Evolutionary conservation across 441 rosid species (phyloP).

Genomic region (Mallotus repandus): DNA sequence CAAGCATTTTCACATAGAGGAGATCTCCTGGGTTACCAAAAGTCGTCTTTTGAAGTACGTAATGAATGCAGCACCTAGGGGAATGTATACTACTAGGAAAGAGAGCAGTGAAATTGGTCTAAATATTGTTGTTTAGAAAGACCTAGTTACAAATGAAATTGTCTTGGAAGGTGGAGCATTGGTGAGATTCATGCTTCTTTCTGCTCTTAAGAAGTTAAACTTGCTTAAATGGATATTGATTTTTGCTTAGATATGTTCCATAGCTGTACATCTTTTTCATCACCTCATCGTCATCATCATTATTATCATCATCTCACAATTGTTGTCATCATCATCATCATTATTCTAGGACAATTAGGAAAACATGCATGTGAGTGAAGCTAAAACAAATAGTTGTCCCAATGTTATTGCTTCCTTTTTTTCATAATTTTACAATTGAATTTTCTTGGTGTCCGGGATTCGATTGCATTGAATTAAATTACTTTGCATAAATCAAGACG

Average conservation of each 20-base stretch:
- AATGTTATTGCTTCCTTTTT: no score
- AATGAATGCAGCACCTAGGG: slow-evolving; percentile 96
- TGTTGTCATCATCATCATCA: no score
- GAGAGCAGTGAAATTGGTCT: slow-evolving; percentile 99
- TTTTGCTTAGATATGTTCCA: not conserved
- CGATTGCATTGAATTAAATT: no score
- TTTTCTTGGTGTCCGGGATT: no score
- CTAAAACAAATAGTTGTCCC: no score
- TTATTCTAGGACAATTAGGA: no score
- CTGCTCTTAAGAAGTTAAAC: slow-evolving; percentile 9
- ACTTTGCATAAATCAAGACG: no score
- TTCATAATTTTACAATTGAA: no score
- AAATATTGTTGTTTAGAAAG: slow-evolving; percentile 97
- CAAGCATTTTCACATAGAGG: slow-evolving; percentile 98
- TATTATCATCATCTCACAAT: no score
- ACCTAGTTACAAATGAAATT: slow-evolving; percentile 97
- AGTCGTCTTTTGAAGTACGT: slow-evolving; percentile 99
- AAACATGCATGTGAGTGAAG: no score
- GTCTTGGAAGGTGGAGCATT: slow-evolving; percentile 99
- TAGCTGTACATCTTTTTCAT: not conserved
- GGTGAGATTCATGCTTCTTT: slow-evolving; percentile 47
- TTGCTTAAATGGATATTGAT: not conserved
- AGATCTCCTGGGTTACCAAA: slow-evolving; percentile 96
- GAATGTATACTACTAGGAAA: slow-evolving; percentile 91
- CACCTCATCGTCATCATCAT: no score